Conservation (phyloP, 192 early-diverging fungal species). For the Coemansia sp. region DNA sequence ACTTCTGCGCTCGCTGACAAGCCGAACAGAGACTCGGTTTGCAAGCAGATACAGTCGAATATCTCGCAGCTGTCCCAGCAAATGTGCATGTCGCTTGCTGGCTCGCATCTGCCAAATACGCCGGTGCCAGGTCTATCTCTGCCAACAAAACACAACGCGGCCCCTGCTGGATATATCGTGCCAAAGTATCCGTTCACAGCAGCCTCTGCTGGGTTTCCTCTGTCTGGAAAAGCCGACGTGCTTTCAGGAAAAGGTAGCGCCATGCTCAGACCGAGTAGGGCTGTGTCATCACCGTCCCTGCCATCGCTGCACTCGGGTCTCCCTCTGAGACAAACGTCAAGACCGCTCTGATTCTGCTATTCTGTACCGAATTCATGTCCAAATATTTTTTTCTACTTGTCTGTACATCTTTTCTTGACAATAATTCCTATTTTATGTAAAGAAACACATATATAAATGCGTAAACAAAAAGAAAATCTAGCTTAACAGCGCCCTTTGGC, state of each 20-base stretch:
- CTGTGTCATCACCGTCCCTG: constrained; percentile 35
- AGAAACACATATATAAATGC: too few species aligned
- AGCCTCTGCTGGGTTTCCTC: neutral
- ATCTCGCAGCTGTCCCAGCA: constrained; percentile 30
- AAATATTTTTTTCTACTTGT: too few species aligned
- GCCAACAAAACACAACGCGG: neutral
- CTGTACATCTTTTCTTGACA: too few species aligned
- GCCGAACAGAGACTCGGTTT: neutral
- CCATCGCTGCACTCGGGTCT: constrained; percentile 21
- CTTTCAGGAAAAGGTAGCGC: neutral
- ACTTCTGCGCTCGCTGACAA: neutral
- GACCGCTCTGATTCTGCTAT: neutral
- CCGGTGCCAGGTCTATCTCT: constrained; percentile 23
- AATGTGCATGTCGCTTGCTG: constrained; percentile 27
- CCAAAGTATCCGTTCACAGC: neutral
- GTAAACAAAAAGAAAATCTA: too few species aligned
- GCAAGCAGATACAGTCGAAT: constrained; percentile 4
- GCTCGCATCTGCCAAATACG: constrained; percentile 16
- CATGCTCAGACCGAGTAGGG: constrained; percentile 18
- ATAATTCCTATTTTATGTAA: too few species aligned
- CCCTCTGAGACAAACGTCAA: constrained; percentile 12
- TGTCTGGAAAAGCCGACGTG: neutral
- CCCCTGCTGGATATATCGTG: neutral
- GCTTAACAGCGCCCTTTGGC: neutral
- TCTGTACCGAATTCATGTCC: too few species aligned